Evolutionary conservation across 768 basidiomycete species (phyloP).

Genomic region (Crassisporium funariophilum): DNA sequence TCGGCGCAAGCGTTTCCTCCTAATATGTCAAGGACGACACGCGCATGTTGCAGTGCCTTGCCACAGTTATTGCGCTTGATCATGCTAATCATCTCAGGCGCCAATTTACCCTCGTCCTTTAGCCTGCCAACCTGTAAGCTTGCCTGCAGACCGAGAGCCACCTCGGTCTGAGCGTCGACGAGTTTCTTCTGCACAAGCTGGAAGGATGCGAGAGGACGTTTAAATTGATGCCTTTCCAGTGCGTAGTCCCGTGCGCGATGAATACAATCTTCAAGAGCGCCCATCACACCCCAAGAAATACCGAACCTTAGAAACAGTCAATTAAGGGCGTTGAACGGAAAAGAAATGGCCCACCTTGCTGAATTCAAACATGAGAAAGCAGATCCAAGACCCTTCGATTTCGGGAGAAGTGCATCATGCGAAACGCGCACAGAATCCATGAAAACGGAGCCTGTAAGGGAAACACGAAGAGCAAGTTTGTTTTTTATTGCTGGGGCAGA

Average conservation of each 20-base stretch:
- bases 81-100: constrained; percentile 94
- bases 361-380: constrained; percentile 94
- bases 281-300: constrained; percentile 96
- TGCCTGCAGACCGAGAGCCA: constrained; percentile 74
- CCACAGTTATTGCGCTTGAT: constrained; percentile 96
- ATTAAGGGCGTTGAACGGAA: constrained; percentile 4
- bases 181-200: constrained; percentile 99
- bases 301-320: constrained; percentile 55
- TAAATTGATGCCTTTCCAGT: constrained; percentile 89
- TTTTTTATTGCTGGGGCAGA: constrained; percentile 88
- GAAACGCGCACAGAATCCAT: constrained; percentile 88
- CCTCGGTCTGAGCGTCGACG: constrained; percentile 89
- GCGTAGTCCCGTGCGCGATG: constrained; percentile 78
- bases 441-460: constrained; percentile 84
- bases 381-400: constrained; percentile 74
- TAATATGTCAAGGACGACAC: constrained; percentile 83
- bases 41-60: constrained; percentile 83
- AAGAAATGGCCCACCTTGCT: constrained; percentile 54
- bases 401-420: constrained; percentile 74
- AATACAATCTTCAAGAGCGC: constrained; percentile 92
- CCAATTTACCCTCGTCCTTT: constrained; percentile 72
- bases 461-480: constrained; percentile 88
- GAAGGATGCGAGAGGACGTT: constrained; percentile 88
- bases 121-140: constrained; percentile 82
- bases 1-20: constrained; percentile 94